phyloP scores from a whole-genome alignment of 1,284 basidiomycete species.

The Entoloma clypeatum region DNA sequence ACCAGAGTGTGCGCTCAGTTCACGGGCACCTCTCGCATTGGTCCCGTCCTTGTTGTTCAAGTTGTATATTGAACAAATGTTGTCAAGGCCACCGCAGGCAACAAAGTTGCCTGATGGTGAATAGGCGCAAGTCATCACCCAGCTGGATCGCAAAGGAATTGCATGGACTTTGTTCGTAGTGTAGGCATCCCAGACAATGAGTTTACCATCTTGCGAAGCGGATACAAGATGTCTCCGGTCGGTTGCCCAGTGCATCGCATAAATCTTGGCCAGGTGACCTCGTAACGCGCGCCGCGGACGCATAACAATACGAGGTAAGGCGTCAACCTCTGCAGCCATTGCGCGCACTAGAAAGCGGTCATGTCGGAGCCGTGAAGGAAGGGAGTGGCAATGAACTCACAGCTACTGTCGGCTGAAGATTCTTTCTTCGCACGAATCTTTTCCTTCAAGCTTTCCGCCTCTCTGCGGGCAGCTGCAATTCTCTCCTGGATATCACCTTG shows the following conservation, averaged over 20 bases:
- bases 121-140: conserved; percentile 99
- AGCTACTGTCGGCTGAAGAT: conserved; percentile 92
- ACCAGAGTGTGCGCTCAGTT: conserved; percentile 94
- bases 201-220: conserved; percentile 97
- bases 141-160: conserved; percentile 93
- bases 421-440: conserved; percentile 95
- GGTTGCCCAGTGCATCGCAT: conserved; percentile 98
- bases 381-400: conserved; percentile 51
- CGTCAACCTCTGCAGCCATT: conserved; percentile 95
- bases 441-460: conserved; percentile 96
- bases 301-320: conserved; percentile 93
- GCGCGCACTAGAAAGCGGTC: conserved; percentile 66
- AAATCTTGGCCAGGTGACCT: conserved; percentile 98
- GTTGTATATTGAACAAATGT: conserved; percentile 98
- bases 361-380: conserved; percentile 16
- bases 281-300: conserved; percentile 91
- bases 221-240: conserved; percentile 97
- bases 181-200: conserved; percentile 99
- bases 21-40: conserved; percentile 77
- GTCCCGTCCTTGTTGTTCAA: conserved; percentile 70
- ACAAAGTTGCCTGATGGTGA: conserved; percentile 96
- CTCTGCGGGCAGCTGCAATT: conserved; percentile 93
- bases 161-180: conserved; percentile 99
- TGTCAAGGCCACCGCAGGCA: conserved; percentile 98
- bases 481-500: conserved; percentile 89